These are phyloP conservation scores for Acanthamoeba lenticulata DNA, from an alignment of 208 protist genomes.

Conservation along the genomic window DNA sequence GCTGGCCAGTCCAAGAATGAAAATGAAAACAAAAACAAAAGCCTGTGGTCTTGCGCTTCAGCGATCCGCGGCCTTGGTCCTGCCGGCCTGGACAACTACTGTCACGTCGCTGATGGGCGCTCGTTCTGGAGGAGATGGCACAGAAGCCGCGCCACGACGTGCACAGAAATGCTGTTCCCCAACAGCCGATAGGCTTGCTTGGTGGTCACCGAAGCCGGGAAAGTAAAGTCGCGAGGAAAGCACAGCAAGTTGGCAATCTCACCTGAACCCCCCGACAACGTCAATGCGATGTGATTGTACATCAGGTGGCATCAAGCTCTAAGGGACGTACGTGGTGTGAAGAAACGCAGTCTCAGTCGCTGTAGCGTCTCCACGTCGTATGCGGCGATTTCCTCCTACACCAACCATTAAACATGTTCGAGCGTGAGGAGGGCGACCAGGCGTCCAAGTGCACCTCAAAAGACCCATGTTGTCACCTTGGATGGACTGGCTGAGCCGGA, in stretches of 20 bases:
- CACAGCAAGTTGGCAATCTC: slow-evolving; percentile 44
- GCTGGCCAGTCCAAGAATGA: too few species aligned
- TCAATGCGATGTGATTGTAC: too few species aligned
- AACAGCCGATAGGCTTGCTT: slow-evolving; percentile 37
- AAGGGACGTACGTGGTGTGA: neutral
- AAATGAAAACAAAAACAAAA: too few species aligned
- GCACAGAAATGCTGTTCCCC: neutral
- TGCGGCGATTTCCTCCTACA: neutral
- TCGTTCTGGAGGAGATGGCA: slow-evolving; percentile 1
- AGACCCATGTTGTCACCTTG: neutral
- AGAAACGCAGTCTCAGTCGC: neutral
- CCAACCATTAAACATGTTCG: neutral
- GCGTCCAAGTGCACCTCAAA: neutral
- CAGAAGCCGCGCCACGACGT: neutral
- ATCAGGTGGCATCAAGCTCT: too few species aligned
- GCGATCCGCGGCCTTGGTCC: too few species aligned
- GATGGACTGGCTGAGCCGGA: neutral
- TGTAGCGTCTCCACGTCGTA: neutral
- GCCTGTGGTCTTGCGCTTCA: too few species aligned
- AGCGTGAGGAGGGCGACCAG: neutral
- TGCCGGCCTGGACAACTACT: too few species aligned
- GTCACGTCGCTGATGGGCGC: too few species aligned
- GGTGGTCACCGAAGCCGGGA: neutral
- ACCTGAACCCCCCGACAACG: too few species aligned
- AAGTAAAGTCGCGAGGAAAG: neutral